A percentile compares a stretch with the other conserved stretches of the same genome.
These are phyloP conservation scores for Tuber brumale DNA, from an alignment of 495 filamentous ascomycete species.

Conservation along the genomic window DNA sequence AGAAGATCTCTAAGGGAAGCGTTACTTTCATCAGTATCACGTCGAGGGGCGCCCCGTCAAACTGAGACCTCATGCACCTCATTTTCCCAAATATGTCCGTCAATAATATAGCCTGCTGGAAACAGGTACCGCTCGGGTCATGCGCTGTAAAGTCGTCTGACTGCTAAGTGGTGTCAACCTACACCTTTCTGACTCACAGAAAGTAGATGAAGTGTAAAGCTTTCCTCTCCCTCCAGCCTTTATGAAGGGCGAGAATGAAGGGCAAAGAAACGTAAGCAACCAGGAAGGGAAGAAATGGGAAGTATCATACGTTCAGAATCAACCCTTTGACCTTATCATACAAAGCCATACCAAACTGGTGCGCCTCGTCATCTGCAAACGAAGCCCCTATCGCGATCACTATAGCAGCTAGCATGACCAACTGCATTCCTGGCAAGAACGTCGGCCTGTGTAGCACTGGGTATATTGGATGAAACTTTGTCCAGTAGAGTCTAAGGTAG, in stretches of 20 bases:
- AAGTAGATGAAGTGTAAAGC: background rate
- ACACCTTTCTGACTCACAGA: constrained; percentile 16
- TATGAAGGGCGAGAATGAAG: background rate
- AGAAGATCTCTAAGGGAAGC: constrained; percentile 8
- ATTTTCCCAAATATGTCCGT: constrained; percentile 42
- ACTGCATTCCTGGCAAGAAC: constrained; percentile 48
- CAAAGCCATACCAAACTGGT: constrained; percentile 39
- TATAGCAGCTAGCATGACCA: constrained; percentile 44
- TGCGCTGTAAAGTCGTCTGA: constrained; percentile 40
- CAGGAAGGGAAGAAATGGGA: background rate
- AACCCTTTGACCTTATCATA: constrained; percentile 41
- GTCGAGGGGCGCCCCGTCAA: constrained; percentile 38
- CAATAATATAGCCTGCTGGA: constrained; percentile 39
- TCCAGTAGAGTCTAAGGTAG: constrained; percentile 41
- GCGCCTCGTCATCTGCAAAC: constrained; percentile 37
- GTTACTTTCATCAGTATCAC: constrained; percentile 40
- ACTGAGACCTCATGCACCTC: constrained; percentile 37
- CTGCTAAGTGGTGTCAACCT: constrained; percentile 19
- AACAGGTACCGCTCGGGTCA: constrained; percentile 31
- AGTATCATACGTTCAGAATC: constrained; percentile 34
- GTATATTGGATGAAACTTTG: constrained; percentile 48
- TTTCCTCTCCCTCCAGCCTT: background rate
- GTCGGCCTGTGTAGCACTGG: constrained; percentile 51
- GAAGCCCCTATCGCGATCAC: constrained; percentile 42
- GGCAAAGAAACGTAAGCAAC: background rate